Evolutionary conservation across 2,329 filamentous ascomycete genomes (phyloP).

Genomic region (Penicillium expansum): DNA sequence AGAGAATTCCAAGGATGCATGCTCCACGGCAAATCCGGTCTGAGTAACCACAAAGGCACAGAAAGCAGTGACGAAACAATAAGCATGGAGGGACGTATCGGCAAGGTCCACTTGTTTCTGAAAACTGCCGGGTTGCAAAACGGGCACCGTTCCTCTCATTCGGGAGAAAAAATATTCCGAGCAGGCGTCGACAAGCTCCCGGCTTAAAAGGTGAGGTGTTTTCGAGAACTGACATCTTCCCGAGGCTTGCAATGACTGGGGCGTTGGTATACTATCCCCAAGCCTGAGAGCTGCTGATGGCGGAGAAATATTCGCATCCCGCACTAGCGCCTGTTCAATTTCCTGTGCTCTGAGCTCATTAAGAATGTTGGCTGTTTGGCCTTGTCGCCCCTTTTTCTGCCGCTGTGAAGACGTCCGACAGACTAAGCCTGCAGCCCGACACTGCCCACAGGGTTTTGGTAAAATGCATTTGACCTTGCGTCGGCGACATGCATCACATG

Average conservation of each 20-base stretch:
- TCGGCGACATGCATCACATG: slow-evolving; percentile 27
- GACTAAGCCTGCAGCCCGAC: slow-evolving; percentile 14
- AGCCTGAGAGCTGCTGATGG: background rate
- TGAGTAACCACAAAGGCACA: slow-evolving; percentile 38
- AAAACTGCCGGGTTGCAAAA: slow-evolving; percentile 25
- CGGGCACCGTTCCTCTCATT: slow-evolving; percentile 29
- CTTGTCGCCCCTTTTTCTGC: slow-evolving; percentile 24
- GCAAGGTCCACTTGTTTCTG: slow-evolving; percentile 23
- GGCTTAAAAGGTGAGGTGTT: slow-evolving; percentile 6
- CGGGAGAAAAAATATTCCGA: slow-evolving; percentile 23
- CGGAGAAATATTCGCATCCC: background rate
- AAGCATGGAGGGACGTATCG: slow-evolving; percentile 23
- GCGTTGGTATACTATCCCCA: background rate
- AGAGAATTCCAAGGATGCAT: background rate
- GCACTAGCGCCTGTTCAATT: background rate
- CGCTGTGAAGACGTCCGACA: slow-evolving; percentile 18
- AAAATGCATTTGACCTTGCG: slow-evolving; percentile 25
- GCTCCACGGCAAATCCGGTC: slow-evolving; percentile 16
- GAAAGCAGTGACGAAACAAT: slow-evolving; percentile 36
- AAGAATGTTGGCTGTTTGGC: slow-evolving; percentile 21
- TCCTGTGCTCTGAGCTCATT: slow-evolving; percentile 15
- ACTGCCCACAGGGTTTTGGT: slow-evolving; percentile 19
- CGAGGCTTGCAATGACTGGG: background rate
- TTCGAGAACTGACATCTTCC: slow-evolving; percentile 4
- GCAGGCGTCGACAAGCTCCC: slow-evolving; percentile 13